These are phyloP conservation scores for Moesziomyces sp. DNA, from an alignment of 1,284 basidiomycete genomes.

Conservation along the genomic window DNA sequence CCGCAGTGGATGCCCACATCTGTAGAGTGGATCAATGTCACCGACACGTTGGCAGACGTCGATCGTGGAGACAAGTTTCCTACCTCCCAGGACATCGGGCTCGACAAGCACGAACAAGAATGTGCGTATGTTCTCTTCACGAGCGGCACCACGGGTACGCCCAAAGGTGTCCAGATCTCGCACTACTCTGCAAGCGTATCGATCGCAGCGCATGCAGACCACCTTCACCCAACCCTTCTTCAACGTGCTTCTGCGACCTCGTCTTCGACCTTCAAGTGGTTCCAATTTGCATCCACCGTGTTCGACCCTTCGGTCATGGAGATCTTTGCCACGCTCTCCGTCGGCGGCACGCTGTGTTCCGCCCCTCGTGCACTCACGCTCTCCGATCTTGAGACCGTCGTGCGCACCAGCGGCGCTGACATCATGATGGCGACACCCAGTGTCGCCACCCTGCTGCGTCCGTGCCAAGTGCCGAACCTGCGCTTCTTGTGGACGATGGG, in stretches of 20 bases:
- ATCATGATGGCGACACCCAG: constrained; percentile 45
- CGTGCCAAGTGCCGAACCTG: constrained; percentile 10
- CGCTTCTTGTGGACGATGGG: constrained; percentile 34
- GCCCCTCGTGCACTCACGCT: constrained; percentile 22
- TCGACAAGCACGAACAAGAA: constrained; percentile 3
- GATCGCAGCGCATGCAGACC: constrained; percentile 17
- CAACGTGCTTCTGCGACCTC: not conserved
- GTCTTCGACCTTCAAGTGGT: constrained; percentile 17
- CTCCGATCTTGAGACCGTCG: constrained; percentile 17
- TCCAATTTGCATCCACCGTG: constrained; percentile 34
- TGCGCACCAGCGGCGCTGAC: constrained; percentile 12
- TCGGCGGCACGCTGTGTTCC: constrained; percentile 25
- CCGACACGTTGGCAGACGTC: not conserved
- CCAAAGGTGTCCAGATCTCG: constrained; percentile 20
- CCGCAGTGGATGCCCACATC: constrained; percentile 3
- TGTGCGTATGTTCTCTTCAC: constrained; percentile 14
- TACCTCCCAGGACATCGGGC: not conserved
- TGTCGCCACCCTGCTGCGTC: constrained; percentile 20
- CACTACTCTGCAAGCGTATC: constrained; percentile 16
- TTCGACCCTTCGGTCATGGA: constrained; percentile 39
- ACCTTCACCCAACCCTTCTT: constrained; percentile 8
- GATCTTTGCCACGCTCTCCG: constrained; percentile 25
- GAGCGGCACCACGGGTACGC: constrained; percentile 13
- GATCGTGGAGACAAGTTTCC: not conserved
- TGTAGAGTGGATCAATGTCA: constrained; percentile 14